Conservation (phyloP, 1,284 basidiomycete genomes). For the Schizophyllum commune region DNA sequence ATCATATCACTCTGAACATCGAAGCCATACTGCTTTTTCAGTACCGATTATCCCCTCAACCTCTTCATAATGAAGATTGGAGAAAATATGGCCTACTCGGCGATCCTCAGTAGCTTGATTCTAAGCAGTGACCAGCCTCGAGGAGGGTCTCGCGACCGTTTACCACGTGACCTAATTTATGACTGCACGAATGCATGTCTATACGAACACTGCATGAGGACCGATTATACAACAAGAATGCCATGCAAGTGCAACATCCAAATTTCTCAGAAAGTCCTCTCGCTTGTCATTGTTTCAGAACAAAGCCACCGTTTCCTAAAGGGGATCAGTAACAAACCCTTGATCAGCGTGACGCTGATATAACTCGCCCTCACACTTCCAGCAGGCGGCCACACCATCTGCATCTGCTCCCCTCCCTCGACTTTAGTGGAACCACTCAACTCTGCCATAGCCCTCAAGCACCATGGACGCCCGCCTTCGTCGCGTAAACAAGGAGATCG, state of each 20-base stretch:
- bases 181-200: neutral
- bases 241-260: no score
- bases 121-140: neutral
- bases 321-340: neutral
- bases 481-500: slow-evolving; percentile 88
- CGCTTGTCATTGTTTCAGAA: neutral
- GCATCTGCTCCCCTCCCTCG: neutral
- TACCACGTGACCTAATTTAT: neutral
- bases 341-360: neutral
- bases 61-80: no score
- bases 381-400: neutral
- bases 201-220: no score
- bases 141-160: neutral
- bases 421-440: neutral
- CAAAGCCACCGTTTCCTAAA: neutral
- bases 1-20: no score
- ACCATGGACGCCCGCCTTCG: slow-evolving; percentile 80
- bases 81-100: no score
- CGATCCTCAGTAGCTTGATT: no score
- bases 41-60: no score
- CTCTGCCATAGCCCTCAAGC: neutral
- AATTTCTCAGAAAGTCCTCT: no score
- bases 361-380: neutral
- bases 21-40: no score
- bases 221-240: no score